Evolutionary conservation across 331 rosid species (phyloP).

Genomic region (Malus hybrid): DNA sequence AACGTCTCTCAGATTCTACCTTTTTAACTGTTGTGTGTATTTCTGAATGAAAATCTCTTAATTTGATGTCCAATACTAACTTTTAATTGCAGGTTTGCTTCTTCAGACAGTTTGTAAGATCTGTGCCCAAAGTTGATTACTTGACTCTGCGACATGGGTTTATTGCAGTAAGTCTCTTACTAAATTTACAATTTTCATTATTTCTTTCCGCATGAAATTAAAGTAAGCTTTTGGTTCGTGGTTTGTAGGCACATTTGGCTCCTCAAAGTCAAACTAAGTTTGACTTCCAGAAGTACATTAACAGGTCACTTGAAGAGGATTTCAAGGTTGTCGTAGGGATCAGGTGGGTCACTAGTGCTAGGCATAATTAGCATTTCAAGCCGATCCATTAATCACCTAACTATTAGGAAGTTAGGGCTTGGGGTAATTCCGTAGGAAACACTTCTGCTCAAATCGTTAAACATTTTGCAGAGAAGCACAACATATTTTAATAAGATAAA

Average conservation of each 20-base stretch:
- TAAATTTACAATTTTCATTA: background rate
- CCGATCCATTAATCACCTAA: background rate
- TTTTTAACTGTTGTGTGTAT: no score
- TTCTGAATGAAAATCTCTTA: no score
- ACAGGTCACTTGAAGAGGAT: constrained; percentile 25
- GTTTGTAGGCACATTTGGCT: constrained; percentile 24
- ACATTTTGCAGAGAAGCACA: no score
- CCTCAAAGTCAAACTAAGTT: constrained; percentile 17
- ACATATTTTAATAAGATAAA: no score
- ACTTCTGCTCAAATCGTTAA: no score
- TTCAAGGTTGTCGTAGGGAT: constrained; percentile 30
- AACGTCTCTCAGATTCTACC: no score
- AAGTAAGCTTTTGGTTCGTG: no score
- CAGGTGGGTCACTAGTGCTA: constrained; percentile 5
- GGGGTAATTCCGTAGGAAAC: no score
- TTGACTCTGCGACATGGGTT: constrained; percentile 24
- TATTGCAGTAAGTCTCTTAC: constrained; percentile 5
- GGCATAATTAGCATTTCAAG: background rate
- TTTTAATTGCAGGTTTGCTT: constrained; percentile 18
- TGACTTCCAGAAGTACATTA: constrained; percentile 24
- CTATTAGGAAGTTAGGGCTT: no score
- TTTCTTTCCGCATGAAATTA: background rate
- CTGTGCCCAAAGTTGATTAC: constrained; percentile 26
- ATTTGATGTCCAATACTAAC: no score
- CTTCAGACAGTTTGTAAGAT: constrained; percentile 24